A percentile compares a stretch with the other conserved stretches of the same genome.
Conservation (phyloP, 495 filamentous ascomycete genomes). For the Darksidea phi region DNA sequence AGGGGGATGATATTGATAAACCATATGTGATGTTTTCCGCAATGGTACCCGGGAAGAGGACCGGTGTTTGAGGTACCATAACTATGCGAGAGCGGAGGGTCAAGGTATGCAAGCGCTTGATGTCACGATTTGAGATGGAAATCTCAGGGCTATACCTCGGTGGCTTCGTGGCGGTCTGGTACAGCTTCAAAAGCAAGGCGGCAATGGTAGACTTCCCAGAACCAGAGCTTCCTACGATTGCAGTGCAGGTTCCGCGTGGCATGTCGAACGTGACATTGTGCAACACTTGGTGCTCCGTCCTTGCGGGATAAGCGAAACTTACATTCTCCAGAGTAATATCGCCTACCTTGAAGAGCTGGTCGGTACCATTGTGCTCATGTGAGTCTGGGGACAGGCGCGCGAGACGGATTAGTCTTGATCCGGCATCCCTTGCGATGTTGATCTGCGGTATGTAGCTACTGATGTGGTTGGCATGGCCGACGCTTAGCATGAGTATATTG, state of each 20-base stretch:
- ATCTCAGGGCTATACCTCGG: constrained; percentile 44
- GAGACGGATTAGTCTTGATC: constrained; percentile 70
- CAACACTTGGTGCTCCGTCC: constrained; percentile 55
- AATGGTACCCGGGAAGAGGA: constrained; percentile 73
- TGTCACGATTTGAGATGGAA: constrained; percentile 56
- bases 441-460: constrained; percentile 78
- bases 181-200: constrained; percentile 69
- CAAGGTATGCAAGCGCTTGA: constrained; percentile 57
- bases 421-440: constrained; percentile 67
- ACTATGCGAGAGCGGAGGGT: constrained; percentile 67
- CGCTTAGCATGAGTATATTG: constrained; percentile 78
- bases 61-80: constrained; percentile 74
- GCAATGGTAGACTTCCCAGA: constrained; percentile 87
- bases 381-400: constrained; percentile 59
- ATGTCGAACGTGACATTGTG: constrained; percentile 61
- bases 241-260: constrained; percentile 59
- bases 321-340: constrained; percentile 62
- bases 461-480: constrained; percentile 67
- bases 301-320: constrained; percentile 67
- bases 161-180: constrained; percentile 41
- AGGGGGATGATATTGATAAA: constrained; percentile 48
- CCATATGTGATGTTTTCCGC: constrained; percentile 81
- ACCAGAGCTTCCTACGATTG: constrained; percentile 80
- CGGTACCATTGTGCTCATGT: constrained; percentile 59
- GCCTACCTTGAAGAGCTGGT: constrained; percentile 51